Evolutionary conservation across 352 stramenopile genomes (phyloP), one percentile per base, ranked within the genome.

Genomic region (Phytopythium ostracodes): DNA sequence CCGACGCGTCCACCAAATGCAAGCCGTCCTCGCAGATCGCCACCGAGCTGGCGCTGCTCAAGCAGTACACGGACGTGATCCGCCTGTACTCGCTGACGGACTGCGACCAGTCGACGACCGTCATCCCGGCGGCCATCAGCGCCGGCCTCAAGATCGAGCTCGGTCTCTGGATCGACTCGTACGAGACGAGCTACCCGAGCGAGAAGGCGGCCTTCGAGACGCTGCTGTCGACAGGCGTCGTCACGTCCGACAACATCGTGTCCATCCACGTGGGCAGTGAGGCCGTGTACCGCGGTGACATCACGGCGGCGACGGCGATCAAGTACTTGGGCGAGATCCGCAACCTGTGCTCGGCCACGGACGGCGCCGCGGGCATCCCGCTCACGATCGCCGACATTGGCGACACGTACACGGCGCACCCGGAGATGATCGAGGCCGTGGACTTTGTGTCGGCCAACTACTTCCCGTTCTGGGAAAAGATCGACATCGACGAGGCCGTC

Each of bases 181-280:
- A 73, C 66, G 38, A 66, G 33, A 66, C 62, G 31, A 76, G 64
- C 35, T 85, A 75, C 58, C 63, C 67, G 29, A 63, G 62, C n/a
- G 78, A 88, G 65, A 75, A 75, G 60, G 67, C 66, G 9, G 61
- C 59, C 33, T 79, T 87, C 62, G 40, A 81, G 65, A 66, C 66
- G 49, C 66, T 87, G 35, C 57, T 88, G 42, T 60, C 72, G 42
- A 75, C 70, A 31, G 73, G 65, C 33, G 58, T 78, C n/a, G 60
- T 84, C 10, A 73, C 71, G 22, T 51, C 50, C 36, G 60, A 76
- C 51, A 78, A 72, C 57, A 67, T 89, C 38, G 64, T 79, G 40
- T 71, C 75, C 46, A 71, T 92, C 54, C 79, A 90, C 64, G 77
- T 92, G n/a, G 83, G 80, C 60, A 86, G 72, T 38, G 83, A 92